Percentiles rank a stretch among this genome's conserved stretches.
Evolutionary conservation across 306 rosid species (phyloP).

Genomic region (Trifolium dubium): DNA sequence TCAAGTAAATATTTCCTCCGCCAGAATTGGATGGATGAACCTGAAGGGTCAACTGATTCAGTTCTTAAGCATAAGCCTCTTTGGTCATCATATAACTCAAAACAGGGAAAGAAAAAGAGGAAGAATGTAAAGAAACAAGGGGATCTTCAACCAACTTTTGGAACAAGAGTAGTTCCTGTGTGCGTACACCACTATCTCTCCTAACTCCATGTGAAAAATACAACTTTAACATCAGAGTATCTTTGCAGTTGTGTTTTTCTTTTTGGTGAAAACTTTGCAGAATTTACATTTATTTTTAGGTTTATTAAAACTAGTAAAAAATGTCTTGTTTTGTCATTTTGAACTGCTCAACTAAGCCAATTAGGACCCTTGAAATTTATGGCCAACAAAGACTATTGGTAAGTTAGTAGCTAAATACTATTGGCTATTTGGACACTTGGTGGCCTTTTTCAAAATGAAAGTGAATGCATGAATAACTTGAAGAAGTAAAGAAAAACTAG

Average conservation of each 20-base stretch:
- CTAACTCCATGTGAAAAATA: slow-evolving; percentile 32
- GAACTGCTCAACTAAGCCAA: slow-evolving; percentile 16
- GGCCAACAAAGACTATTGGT: slow-evolving; percentile 20
- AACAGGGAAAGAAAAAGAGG: slow-evolving; percentile 59
- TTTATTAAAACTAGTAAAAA: slow-evolving; percentile 24
- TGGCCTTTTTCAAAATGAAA: slow-evolving; percentile 17
- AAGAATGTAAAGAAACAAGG: slow-evolving; percentile 72
- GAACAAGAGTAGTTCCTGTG: slow-evolving; percentile 99
- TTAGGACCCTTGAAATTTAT: slow-evolving; percentile 20
- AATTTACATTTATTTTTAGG: slow-evolving; percentile 11
- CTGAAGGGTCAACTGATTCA: slow-evolving; percentile 70
- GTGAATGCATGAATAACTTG: slow-evolving; percentile 23
- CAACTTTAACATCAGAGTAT: slow-evolving; percentile 9
- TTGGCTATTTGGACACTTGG: background rate
- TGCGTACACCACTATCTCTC: slow-evolving; percentile 56
- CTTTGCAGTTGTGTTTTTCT: slow-evolving; percentile 14
- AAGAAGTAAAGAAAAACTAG: slow-evolving; percentile 7
- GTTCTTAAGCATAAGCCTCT: slow-evolving; percentile 94
- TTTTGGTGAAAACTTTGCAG: background rate
- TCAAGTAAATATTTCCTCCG: slow-evolving; percentile 87
- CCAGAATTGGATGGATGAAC: slow-evolving; percentile 84
- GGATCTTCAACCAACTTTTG: slow-evolving; percentile 80
- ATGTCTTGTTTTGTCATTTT: background rate
- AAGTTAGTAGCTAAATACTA: slow-evolving; percentile 5
- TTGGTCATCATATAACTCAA: slow-evolving; percentile 83